A percentile compares a stretch with the other conserved stretches of the same genome.
These are phyloP conservation scores for Citropsis articulata DNA, from an alignment of 345 rosid species.

Conservation along the genomic window DNA sequence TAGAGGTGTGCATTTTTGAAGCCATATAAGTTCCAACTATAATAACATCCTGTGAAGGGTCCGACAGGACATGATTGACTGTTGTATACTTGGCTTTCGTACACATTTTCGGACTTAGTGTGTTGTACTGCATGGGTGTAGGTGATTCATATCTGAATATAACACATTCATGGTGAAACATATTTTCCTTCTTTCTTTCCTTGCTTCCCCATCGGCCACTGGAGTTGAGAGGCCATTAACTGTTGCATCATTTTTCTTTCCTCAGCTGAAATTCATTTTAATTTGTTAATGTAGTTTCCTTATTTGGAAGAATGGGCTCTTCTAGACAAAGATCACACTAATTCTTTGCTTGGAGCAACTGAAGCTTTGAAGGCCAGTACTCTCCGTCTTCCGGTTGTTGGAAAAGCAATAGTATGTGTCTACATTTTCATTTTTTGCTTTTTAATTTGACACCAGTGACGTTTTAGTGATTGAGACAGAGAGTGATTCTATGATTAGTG, in stretches of 20 bases:
- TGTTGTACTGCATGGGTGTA: neutral
- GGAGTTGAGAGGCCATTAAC: neutral
- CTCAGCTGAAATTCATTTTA: constrained; percentile 8
- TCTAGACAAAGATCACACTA: constrained; percentile 66
- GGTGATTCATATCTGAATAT: neutral
- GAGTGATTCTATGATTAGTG: neutral
- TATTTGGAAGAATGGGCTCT: constrained; percentile 75
- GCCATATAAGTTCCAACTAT: neutral
- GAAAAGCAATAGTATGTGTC: constrained; percentile 61
- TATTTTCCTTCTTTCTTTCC: neutral
- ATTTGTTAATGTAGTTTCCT: constrained; percentile 44
- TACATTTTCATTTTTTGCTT: neutral
- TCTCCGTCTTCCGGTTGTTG: constrained; percentile 85
- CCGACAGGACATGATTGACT: neutral
- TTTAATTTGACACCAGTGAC: neutral
- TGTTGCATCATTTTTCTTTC: constrained; percentile 4
- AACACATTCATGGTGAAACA: neutral
- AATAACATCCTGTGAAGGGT: neutral
- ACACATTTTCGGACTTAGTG: neutral
- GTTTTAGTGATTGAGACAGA: neutral
- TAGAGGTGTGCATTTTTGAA: neutral
- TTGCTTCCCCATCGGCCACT: neutral
- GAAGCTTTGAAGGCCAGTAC: constrained; percentile 95
- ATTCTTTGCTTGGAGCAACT: constrained; percentile 70
- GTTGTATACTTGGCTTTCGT: neutral